Base-by-base conservation (phyloP, 768 basidiomycete species). In the Erythrobasidium yunnanense region DNA sequence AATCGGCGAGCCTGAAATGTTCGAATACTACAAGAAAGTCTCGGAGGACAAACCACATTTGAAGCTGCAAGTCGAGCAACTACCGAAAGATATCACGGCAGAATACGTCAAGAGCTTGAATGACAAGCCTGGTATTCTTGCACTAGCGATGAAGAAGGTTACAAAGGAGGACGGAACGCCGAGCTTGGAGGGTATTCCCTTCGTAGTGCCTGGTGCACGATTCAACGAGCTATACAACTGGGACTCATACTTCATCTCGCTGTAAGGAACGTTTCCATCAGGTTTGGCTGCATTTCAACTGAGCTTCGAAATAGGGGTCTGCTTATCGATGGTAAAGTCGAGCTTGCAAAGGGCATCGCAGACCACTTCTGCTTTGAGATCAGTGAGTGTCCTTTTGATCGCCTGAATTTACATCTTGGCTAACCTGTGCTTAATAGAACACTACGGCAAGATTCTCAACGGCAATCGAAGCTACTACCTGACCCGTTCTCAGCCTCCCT, bases 331-430 rank as follows among this genome's bases (percentile, higher is more conserved):
- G 92, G 91, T 27, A 86, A 90, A 72, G 84, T 93, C 29, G 82
- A 85, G 66, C 87, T 97, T 84, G 93, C 95, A 20, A 90, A 91
- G 77, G 89, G 90, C 72, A 90, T 97, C 84, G 91, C 96, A 47
- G 95, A 97, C 62, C 93, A 99, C 76, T 99, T 97, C 79, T 87
- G 95, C 74, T 99, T 97, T 75, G 90, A 97, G 80, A 95, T 99
- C 80, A 90, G 56, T 58, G 15, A 85, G 78, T 88, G n/a, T n/a
- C n/a, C n/a, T n/a, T 95, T 77, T 95, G 95, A 75, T 87, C 79
- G 92, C 93, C 78, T 74, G 76, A 18, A 30, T 66, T 49, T 55
- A 60, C 29, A 22, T 25, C 25, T 51, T 22, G 49, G 47, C 25
- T n/a, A 29, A 42, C n/a, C n/a, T 51, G 18, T 11, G 11, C 25